phyloP scores from a whole-genome alignment of 2,329 filamentous ascomycete species.

The Talaromyces sp. region DNA sequence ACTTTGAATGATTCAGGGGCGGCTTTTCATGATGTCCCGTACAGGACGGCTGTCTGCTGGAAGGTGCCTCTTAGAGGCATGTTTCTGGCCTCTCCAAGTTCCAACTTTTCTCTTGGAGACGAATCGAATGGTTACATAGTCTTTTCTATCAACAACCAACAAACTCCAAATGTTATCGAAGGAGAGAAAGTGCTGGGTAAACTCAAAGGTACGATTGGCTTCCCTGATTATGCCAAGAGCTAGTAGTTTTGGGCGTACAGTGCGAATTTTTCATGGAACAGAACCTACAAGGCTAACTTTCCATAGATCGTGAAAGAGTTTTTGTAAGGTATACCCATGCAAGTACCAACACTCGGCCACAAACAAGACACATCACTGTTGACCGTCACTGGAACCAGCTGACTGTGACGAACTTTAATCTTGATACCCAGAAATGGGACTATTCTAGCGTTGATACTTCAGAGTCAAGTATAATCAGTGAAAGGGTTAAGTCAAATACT shows the following conservation, averaged over 20 bases:
- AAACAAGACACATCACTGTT: constrained; percentile 10
- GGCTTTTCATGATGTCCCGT: constrained; percentile 14
- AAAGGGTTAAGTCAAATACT: not conserved
- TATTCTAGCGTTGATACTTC: constrained; percentile 2
- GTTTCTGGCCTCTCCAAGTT: not conserved
- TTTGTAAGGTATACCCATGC: constrained; percentile 3
- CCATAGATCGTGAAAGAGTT: constrained; percentile 13
- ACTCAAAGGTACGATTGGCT: constrained; percentile 5
- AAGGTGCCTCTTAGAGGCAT: constrained; percentile 13
- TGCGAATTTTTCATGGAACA: not conserved
- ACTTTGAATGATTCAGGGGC: constrained; percentile 11
- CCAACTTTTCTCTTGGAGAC: constrained; percentile 6
- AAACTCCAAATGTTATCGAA: constrained; percentile 8
- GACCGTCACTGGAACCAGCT: constrained; percentile 11
- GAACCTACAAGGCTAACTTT: not conserved
- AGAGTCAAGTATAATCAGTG: not conserved
- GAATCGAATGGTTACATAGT: constrained; percentile 3
- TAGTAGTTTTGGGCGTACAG: not conserved
- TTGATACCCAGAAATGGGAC: constrained; percentile 7
- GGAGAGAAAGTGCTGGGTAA: constrained; percentile 11
- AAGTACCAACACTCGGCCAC: not conserved
- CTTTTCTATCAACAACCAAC: constrained; percentile 6
- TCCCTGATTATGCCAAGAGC: not conserved
- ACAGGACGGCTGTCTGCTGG: constrained; percentile 14
- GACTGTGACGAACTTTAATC: constrained; percentile 2